Base-by-base conservation (phyloP, 2,329 filamentous ascomycete genomes). In the Zarea fungicola region DNA sequence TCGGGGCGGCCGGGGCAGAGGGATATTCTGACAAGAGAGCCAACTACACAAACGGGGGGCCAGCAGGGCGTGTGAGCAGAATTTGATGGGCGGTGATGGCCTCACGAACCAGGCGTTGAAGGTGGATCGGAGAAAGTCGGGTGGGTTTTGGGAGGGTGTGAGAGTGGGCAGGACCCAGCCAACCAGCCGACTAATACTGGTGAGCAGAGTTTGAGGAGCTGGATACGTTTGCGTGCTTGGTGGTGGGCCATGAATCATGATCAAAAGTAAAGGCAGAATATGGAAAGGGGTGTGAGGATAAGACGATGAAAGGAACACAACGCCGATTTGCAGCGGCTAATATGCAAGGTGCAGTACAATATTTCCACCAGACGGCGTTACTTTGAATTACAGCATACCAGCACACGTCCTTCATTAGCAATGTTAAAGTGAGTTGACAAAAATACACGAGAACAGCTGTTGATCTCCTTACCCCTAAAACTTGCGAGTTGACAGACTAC, bases 181-280 rank as follows among this genome's bases (percentile, higher is more conserved):
- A 31, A 37, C 45, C 34, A 48, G 40, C 44, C 44, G n/a, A n/a
- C n/a, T 13, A n/a, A 25, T 16, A 32, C 18, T 44, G 35, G 44
- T 18, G 8, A 26, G 26, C 36, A 46, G 39, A 52, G 61, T 62
- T 61, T 59, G 56, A 54, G 56, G 56, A 50, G 54, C 56, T 52
- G 25, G 55, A 55, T 55, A 60, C 60, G 54, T 55, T 54, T 60
- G 49, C 43, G 43, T 51, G 49, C 48, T 62, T 62, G 59, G 61
- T 55, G 56, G 61, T 63, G 61, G 61, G 57, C 59, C 61, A 63
- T 63, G 61, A 62, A 61, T 63, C 59, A 63, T 63, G 60, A 61
- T 57, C 48, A 43, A 47, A 21, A 18, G 16, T 21, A 47, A 47
- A 11, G 21, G 18, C 13, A 26, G 28, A 19, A 18, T 28, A 41